A percentile compares a stretch with the other conserved stretches of the same genome.
Evolutionary conservation across 2,329 filamentous ascomycete species (phyloP).

Genomic region (Biscogniauxia mediterranea): DNA sequence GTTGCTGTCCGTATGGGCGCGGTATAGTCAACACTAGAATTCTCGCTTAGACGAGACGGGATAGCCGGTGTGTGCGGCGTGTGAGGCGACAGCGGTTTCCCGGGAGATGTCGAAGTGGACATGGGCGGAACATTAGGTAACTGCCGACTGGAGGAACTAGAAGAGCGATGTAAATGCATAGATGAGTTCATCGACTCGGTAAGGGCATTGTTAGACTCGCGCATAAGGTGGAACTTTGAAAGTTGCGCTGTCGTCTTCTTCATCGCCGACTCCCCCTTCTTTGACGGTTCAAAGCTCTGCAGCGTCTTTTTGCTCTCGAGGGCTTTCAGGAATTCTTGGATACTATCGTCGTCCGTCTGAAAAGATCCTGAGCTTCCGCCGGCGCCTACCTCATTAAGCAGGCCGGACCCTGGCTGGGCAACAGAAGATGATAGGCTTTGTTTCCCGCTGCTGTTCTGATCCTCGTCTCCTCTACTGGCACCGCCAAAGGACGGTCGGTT

Average conservation of each 20-base stretch:
- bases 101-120: slow-evolving; percentile 84
- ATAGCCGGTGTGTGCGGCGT: slow-evolving; percentile 93
- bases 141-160: slow-evolving; percentile 66
- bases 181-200: slow-evolving; percentile 95
- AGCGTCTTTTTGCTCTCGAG: slow-evolving; percentile 87
- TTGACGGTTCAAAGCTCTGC: slow-evolving; percentile 69
- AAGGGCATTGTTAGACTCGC: slow-evolving; percentile 81
- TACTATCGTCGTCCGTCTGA: slow-evolving; percentile 82
- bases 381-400: slow-evolving; percentile 69
- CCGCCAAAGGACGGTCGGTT: slow-evolving; percentile 75
- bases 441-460: slow-evolving; percentile 77
- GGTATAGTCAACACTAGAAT: slow-evolving; percentile 73
- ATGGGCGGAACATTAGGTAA: slow-evolving; percentile 63
- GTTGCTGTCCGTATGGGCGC: slow-evolving; percentile 28
- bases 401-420: slow-evolving; percentile 72
- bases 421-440: slow-evolving; percentile 70
- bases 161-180: slow-evolving; percentile 78
- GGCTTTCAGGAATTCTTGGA: slow-evolving; percentile 87
- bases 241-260: slow-evolving; percentile 77
- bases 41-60: slow-evolving; percentile 87
- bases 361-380: slow-evolving; percentile 66
- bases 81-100: slow-evolving; percentile 84
- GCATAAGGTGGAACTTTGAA: slow-evolving; percentile 83
- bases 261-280: slow-evolving; percentile 66
- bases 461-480: slow-evolving; percentile 67